These are phyloP conservation scores for Adansonia gregorii DNA, from an alignment of 441 rosid species.

Conservation along the genomic window DNA sequence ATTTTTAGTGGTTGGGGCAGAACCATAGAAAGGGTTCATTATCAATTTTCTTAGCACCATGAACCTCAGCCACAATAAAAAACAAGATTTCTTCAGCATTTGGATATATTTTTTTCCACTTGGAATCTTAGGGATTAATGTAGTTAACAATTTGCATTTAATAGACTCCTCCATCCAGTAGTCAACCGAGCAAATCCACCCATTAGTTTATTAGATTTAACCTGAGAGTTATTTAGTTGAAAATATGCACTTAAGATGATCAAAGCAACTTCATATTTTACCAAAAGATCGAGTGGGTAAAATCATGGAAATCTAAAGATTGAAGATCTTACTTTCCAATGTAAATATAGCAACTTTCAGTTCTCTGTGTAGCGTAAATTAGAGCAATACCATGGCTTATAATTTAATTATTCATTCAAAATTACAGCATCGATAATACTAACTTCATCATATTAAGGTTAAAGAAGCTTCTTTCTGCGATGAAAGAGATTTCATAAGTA, in stretches of 20 bases:
- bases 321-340: neutral
- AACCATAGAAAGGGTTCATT: neutral
- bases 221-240: neutral
- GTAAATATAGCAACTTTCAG: no score
- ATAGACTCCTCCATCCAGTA: neutral
- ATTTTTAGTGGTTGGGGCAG: neutral
- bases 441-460: neutral
- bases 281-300: neutral
- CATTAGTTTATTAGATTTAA: neutral
- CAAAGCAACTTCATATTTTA: neutral
- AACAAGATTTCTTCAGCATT: neutral
- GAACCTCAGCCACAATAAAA: neutral
- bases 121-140: conserved; percentile 2
- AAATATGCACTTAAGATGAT: neutral
- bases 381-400: neutral
- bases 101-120: neutral
- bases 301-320: neutral
- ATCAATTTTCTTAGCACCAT: conserved; percentile 16
- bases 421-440: neutral
- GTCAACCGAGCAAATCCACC: neutral
- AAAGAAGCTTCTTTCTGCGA: neutral
- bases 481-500: neutral
- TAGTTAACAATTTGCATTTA: neutral
- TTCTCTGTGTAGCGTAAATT: neutral
- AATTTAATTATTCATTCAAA: neutral